A percentile compares a stretch with the other conserved stretches of the same genome.
Conservation (phyloP, 257 asterid genomes). For the Solanum etuberosum region DNA sequence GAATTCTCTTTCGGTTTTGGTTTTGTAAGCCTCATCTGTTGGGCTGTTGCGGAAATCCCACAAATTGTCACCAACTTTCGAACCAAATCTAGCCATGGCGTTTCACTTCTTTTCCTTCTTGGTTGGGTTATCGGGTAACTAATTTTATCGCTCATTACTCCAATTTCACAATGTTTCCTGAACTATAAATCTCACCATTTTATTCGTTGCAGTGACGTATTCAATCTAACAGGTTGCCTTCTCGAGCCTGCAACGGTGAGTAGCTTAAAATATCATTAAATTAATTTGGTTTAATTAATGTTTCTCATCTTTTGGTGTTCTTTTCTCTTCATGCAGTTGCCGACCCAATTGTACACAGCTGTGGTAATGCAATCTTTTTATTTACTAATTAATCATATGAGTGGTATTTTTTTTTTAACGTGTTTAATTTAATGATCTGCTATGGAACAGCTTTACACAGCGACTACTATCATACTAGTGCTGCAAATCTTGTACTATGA, state of each 20-base stretch:
- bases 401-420: background rate
- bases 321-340: constrained; percentile 54
- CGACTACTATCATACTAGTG: constrained; percentile 55
- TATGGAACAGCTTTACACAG: constrained; percentile 58
- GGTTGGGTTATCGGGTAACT: constrained; percentile 71
- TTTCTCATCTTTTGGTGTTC: background rate
- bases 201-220: constrained; percentile 49
- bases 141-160: background rate
- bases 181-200: background rate
- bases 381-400: background rate
- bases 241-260: constrained; percentile 87
- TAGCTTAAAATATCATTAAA: background rate
- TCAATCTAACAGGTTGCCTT: constrained; percentile 77
- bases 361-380: constrained; percentile 29
- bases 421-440: background rate
- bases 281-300: background rate
- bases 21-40: constrained; percentile 47
- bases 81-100: constrained; percentile 75
- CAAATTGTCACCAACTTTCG: constrained; percentile 74
- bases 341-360: constrained; percentile 86
- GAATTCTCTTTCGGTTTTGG: constrained; percentile 73
- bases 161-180: background rate
- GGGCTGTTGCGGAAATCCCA: constrained; percentile 97
- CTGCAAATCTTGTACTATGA: constrained; percentile 74
- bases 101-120: constrained; percentile 66